These are phyloP conservation scores for Talaromyces sp. DNA, from an alignment of 2,329 filamentous ascomycete genomes.

Conservation along the genomic window DNA sequence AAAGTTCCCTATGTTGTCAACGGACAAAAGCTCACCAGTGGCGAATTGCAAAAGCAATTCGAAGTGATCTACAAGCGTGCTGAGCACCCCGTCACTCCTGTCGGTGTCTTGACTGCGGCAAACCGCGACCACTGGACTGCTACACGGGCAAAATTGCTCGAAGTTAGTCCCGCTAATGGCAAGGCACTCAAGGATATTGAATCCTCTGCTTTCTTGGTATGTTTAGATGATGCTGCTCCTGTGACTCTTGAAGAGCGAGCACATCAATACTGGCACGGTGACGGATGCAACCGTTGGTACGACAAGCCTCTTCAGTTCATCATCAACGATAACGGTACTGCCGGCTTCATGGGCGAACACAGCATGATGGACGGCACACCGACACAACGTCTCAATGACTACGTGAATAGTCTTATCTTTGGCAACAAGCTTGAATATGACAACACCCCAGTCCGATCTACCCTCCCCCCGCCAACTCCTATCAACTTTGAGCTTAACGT, in stretches of 20 bases:
- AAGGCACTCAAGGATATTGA: conserved; percentile 77
- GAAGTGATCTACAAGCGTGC: conserved; percentile 76
- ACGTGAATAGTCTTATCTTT: conserved; percentile 86
- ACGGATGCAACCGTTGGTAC: conserved; percentile 92
- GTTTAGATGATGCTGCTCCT: conserved; percentile 85
- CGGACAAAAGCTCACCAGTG: conserved; percentile 80
- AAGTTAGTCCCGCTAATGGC: conserved; percentile 74
- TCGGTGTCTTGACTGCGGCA: conserved; percentile 83
- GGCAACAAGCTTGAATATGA: conserved; percentile 91
- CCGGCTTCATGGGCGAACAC: conserved; percentile 97
- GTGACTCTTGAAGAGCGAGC: conserved; percentile 94
- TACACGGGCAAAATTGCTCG: conserved; percentile 71
- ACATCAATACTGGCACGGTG: conserved; percentile 96
- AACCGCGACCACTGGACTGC: conserved; percentile 93
- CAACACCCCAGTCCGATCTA: conserved; percentile 71
- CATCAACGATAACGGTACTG: conserved; percentile 94
- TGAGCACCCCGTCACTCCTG: conserved; percentile 62
- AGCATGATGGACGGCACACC: conserved; percentile 99
- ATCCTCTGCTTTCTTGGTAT: conserved; percentile 84
- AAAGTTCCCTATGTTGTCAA: conserved; percentile 79
- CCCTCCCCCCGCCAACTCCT: conserved; percentile 74
- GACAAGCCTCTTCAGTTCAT: conserved; percentile 99
- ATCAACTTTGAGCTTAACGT: conserved; percentile 76
- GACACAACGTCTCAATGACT: conserved; percentile 93
- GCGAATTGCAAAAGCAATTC: conserved; percentile 89